Evolutionary conservation across 306 rosid species (phyloP).

Genomic region (Vigna trinervia): DNA sequence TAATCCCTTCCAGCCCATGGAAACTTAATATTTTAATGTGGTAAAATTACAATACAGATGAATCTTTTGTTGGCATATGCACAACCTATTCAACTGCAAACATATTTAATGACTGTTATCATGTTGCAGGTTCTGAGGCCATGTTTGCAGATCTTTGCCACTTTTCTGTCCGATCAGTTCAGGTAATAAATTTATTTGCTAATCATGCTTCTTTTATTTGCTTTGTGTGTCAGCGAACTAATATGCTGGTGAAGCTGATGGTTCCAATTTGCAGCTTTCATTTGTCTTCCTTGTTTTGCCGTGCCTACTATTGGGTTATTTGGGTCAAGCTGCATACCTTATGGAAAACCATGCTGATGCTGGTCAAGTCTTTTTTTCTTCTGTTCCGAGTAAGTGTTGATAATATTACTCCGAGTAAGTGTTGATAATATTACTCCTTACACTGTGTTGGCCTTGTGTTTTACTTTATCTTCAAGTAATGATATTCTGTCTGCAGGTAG

Average conservation of each 20-base stretch:
- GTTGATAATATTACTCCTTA: conserved; percentile 23
- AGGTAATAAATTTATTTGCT: conserved; percentile 60
- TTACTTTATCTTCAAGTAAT: conserved; percentile 37
- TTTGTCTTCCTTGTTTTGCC: conserved; percentile 95
- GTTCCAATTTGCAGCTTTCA: conserved; percentile 77
- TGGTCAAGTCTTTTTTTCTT: conserved; percentile 74
- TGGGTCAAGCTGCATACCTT: conserved; percentile 99
- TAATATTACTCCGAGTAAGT: conserved; percentile 56
- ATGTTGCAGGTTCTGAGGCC: conserved; percentile 94
- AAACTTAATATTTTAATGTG: conserved; percentile 13
- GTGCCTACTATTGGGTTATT: conserved; percentile 90
- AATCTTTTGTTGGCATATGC: conserved; percentile 2
- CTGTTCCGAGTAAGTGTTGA: conserved; percentile 77
- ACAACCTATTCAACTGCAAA: conserved; percentile 28
- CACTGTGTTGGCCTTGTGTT: conserved; percentile 29
- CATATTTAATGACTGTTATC: conserved; percentile 6
- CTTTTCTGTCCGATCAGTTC: conserved; percentile 92
- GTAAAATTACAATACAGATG: conserved; percentile 13
- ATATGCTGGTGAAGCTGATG: conserved; percentile 35
- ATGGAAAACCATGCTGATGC: conserved; percentile 69
- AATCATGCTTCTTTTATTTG: conserved; percentile 12
- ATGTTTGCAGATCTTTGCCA: conserved; percentile 99
- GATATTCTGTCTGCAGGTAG: conserved; percentile 59
- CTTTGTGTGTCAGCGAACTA: conserved; percentile 25
- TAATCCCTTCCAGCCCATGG: conserved; percentile 4